Conservation (phyloP, 345 rosid species). For the Murraya paniculata region DNA sequence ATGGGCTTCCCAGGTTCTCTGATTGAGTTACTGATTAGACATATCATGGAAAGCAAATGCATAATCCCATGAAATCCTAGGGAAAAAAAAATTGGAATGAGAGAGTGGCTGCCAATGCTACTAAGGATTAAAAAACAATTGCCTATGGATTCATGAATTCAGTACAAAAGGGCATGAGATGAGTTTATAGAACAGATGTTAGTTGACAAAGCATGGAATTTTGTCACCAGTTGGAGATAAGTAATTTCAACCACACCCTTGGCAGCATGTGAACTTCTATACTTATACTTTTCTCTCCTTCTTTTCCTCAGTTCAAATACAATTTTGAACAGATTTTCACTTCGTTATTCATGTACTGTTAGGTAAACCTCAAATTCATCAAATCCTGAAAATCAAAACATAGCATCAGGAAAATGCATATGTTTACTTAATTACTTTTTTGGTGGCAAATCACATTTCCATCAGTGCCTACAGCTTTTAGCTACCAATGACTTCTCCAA, state of each 20-base stretch:
- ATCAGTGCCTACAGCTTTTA: neutral
- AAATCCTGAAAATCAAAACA: neutral
- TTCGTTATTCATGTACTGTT: neutral
- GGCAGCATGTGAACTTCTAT: neutral
- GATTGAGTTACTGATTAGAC: neutral
- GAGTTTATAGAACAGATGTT: neutral
- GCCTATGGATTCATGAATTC: neutral
- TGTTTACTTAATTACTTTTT: neutral
- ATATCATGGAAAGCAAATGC: neutral
- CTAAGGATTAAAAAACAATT: neutral
- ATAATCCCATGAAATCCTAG: neutral
- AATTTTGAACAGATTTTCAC: neutral
- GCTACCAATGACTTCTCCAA: neutral
- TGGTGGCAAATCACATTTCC: neutral
- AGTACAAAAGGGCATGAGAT: neutral
- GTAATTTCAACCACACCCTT: neutral
- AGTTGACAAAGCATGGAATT: neutral
- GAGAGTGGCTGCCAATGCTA: neutral
- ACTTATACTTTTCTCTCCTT: neutral
- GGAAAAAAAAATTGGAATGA: neutral
- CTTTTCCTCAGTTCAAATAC: neutral
- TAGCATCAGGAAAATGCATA: neutral
- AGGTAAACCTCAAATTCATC: neutral
- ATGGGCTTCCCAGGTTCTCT: neutral
- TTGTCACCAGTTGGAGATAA: neutral